Evolutionary conservation across 2,329 filamentous ascomycete species (phyloP).

Genomic region (Gyromitra esculenta): DNA sequence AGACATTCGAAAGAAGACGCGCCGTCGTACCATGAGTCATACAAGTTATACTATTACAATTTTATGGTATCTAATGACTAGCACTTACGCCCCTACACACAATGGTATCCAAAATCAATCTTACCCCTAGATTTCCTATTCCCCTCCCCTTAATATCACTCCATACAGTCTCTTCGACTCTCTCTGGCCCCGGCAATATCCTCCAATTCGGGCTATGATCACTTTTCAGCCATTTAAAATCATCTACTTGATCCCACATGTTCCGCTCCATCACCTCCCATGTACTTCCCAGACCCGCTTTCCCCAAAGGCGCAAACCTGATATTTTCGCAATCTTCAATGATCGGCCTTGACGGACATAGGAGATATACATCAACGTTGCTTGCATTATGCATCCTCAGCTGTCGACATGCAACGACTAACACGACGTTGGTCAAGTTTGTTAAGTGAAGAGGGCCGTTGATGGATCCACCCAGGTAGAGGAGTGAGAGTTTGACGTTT

Average conservation of each 20-base stretch:
- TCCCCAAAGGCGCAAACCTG: slow-evolving; percentile 75
- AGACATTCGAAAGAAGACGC: too few species aligned
- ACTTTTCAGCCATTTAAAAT: slow-evolving; percentile 95
- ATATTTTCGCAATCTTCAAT: slow-evolving; percentile 87
- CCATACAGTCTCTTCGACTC: slow-evolving; percentile 74
- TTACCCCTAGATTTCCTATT: slow-evolving; percentile 14
- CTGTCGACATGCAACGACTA: slow-evolving; percentile 84
- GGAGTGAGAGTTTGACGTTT: slow-evolving; percentile 73
- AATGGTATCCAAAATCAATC: slow-evolving; percentile 11
- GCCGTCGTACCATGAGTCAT: too few species aligned
- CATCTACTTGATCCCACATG: slow-evolving; percentile 89
- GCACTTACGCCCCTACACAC: slow-evolving; percentile 4
- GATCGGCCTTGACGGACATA: slow-evolving; percentile 84
- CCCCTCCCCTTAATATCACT: slow-evolving; percentile 15
- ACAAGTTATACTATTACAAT: background rate
- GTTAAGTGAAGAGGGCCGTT: slow-evolving; percentile 86
- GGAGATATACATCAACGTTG: slow-evolving; percentile 83
- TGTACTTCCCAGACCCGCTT: slow-evolving; percentile 13
- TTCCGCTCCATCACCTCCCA: slow-evolving; percentile 64
- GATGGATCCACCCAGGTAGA: slow-evolving; percentile 75
- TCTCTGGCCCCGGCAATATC: slow-evolving; percentile 70
- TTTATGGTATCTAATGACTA: background rate
- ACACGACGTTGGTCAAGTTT: slow-evolving; percentile 73
- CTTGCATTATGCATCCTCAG: slow-evolving; percentile 90
- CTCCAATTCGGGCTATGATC: slow-evolving; percentile 90